Evolutionary conservation across 2,329 filamentous ascomycete species (phyloP).

Genomic region (Lecanosticta acicola): DNA sequence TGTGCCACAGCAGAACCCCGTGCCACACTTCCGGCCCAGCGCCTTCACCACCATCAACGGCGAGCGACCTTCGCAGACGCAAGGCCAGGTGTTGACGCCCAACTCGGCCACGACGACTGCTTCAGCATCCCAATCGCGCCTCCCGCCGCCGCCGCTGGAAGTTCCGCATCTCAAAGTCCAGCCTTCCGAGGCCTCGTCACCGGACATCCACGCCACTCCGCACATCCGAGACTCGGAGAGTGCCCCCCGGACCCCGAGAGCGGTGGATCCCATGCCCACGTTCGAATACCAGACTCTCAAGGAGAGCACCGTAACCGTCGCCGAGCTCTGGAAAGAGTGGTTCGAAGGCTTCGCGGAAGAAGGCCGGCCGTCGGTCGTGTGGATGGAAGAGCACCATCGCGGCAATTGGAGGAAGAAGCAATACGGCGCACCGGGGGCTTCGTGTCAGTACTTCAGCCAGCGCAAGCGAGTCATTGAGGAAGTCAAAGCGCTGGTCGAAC

Average conservation of each 20-base stretch:
- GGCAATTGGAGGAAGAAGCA: slow-evolving; percentile 2
- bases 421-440: neutral
- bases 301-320: slow-evolving; percentile 1
- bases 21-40: neutral
- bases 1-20: neutral
- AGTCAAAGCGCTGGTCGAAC: neutral
- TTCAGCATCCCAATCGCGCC: neutral
- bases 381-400: neutral
- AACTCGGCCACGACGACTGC: neutral
- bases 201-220: neutral
- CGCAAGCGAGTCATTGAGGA: neutral
- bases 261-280: neutral
- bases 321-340: slow-evolving; percentile 2
- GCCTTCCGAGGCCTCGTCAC: neutral
- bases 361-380: neutral
- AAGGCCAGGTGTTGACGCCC: neutral
- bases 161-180: neutral
- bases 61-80: neutral
- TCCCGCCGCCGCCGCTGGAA: neutral
- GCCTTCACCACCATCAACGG: neutral
- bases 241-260: neutral
- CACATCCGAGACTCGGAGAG: neutral
- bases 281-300: slow-evolving; percentile 1
- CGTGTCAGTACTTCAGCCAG: slow-evolving; percentile 1
- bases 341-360: neutral